Percentiles rank a stretch among this genome's conserved stretches.
phyloP scores from a whole-genome alignment of 108 stramenopile species.

The Pseudonitzschia delicatissima region DNA sequence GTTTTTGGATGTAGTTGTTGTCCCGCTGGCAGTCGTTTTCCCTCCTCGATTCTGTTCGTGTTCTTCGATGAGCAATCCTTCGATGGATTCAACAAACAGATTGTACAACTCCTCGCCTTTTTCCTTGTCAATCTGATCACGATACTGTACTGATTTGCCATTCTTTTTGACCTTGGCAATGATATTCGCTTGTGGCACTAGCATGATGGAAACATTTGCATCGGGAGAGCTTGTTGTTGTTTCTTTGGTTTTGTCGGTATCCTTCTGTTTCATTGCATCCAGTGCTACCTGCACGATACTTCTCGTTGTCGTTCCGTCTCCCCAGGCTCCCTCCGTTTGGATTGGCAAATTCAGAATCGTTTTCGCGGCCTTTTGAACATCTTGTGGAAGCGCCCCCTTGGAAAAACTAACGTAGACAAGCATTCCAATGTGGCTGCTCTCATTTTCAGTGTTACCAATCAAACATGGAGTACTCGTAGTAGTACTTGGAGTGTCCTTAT shows the following conservation, averaged over 20 bases:
- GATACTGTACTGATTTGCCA: conserved; percentile 70
- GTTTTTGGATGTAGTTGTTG: background rate
- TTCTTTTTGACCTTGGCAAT: conserved; percentile 55
- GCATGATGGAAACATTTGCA: conserved; percentile 28
- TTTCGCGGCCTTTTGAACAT: conserved; percentile 52
- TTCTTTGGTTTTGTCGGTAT: background rate
- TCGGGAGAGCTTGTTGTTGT: conserved; percentile 3
- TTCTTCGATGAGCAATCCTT: conserved; percentile 31
- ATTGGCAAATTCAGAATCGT: conserved; percentile 59
- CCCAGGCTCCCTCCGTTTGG: conserved; percentile 60
- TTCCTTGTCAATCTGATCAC: conserved; percentile 57
- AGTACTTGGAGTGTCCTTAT: background rate
- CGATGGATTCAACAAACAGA: conserved; percentile 37
- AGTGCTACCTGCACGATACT: conserved; percentile 1
- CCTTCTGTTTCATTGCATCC: conserved; percentile 6
- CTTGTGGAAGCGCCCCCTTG: conserved; percentile 30
- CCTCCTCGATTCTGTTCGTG: conserved; percentile 11
- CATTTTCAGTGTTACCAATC: background rate
- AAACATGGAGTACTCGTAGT: background rate
- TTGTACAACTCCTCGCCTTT: conserved; percentile 48
- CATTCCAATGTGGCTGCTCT: conserved; percentile 27
- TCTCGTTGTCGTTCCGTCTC: conserved; percentile 34
- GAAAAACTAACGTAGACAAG: conserved; percentile 61
- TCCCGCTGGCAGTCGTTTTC: background rate
- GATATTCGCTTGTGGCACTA: conserved; percentile 70